A percentile compares a stretch with the other conserved stretches of the same genome.
Evolutionary conservation across 345 rosid genomes (phyloP).

Genomic region (Stellera chamaejasme): DNA sequence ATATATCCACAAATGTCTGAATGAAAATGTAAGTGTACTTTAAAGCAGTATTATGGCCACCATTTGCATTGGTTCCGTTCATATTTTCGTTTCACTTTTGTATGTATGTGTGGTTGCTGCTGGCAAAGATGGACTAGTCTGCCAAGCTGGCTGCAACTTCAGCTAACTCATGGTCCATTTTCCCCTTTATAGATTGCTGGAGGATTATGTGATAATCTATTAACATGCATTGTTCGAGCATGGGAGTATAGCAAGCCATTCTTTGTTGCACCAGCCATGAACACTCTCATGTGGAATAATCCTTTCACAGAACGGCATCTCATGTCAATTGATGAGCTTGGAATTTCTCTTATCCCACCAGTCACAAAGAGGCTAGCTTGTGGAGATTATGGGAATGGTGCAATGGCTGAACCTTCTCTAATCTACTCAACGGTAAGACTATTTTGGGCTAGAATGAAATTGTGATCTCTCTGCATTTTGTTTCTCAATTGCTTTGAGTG

Average conservation of each 20-base stretch:
- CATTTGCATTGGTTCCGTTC: too few species aligned
- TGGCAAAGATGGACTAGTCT: too few species aligned
- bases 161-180: too few species aligned
- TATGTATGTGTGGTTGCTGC: too few species aligned
- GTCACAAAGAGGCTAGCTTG: constrained; percentile 78
- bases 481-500: too few species aligned
- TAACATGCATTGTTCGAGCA: constrained; percentile 83
- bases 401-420: constrained; percentile 84
- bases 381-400: constrained; percentile 84
- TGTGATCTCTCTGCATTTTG: background rate
- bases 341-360: constrained; percentile 79
- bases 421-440: constrained; percentile 75
- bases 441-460: constrained; percentile 30
- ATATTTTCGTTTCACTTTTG: too few species aligned
- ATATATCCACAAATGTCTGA: too few species aligned
- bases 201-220: constrained; percentile 83
- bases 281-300: constrained; percentile 88
- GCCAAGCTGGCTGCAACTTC: too few species aligned
- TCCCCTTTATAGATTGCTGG: constrained; percentile 77
- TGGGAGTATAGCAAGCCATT: constrained; percentile 86
- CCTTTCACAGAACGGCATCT: constrained; percentile 89
- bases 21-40: too few species aligned
- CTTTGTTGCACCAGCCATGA: constrained; percentile 86
- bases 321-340: constrained; percentile 73
- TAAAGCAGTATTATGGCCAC: too few species aligned